phyloP scores from a whole-genome alignment of 495 filamentous ascomycete genomes.

The Astrothelium subdiscretum region DNA sequence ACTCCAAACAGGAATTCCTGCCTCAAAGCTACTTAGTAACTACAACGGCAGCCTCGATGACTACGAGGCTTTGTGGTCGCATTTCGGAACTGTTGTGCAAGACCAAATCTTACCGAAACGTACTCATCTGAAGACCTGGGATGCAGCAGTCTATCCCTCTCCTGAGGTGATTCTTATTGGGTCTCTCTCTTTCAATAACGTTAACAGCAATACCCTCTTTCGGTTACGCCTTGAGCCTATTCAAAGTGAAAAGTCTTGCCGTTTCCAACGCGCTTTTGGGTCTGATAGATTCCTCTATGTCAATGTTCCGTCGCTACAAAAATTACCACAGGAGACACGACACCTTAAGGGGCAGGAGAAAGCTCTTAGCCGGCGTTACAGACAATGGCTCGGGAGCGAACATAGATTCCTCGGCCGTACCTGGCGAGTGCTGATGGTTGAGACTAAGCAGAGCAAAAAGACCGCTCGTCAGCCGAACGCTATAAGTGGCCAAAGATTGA shows the following conservation, averaged over 20 bases:
- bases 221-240: slow-evolving; percentile 16
- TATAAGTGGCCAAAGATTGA: slow-evolving; percentile 7
- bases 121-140: slow-evolving; percentile 9
- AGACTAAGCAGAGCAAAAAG: slow-evolving; percentile 18
- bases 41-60: neutral
- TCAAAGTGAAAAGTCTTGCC: slow-evolving; percentile 11
- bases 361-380: slow-evolving; percentile 8
- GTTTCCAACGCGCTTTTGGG: slow-evolving; percentile 21
- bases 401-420: slow-evolving; percentile 23
- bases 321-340: neutral
- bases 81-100: neutral
- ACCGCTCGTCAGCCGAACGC: neutral
- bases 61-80: slow-evolving; percentile 6
- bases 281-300: slow-evolving; percentile 24
- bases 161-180: slow-evolving; percentile 20
- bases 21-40: neutral
- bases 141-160: slow-evolving; percentile 4
- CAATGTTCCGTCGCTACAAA: slow-evolving; percentile 12
- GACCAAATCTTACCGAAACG: neutral
- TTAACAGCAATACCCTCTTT: slow-evolving; percentile 12
- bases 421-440: slow-evolving; percentile 22
- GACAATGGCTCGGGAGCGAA: slow-evolving; percentile 14
- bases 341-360: slow-evolving; percentile 10
- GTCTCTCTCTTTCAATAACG: slow-evolving; percentile 9
- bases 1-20: neutral